Conservation (phyloP, 495 filamentous ascomycete species). For the Aspergillus bridgeri region DNA sequence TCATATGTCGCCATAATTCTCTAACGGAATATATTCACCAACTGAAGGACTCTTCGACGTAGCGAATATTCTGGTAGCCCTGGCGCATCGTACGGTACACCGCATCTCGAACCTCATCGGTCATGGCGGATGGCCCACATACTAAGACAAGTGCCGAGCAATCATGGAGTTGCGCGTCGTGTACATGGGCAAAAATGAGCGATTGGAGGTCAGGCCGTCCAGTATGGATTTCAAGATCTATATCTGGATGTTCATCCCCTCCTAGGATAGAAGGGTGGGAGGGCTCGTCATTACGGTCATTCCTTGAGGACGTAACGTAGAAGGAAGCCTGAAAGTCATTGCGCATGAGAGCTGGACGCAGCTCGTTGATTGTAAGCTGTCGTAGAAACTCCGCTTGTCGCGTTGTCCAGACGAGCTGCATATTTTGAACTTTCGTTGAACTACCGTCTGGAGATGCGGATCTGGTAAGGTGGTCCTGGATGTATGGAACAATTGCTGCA, state of each 20-base stretch:
- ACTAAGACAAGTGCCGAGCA: slow-evolving; percentile 40
- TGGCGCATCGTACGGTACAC: slow-evolving; percentile 34
- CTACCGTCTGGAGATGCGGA: slow-evolving; percentile 6
- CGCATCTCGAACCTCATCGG: slow-evolving; percentile 44
- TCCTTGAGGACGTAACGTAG: slow-evolving; percentile 23
- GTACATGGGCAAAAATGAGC: slow-evolving; percentile 30
- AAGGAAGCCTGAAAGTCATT: slow-evolving; percentile 37
- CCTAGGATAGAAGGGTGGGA: background rate
- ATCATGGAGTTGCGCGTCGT: slow-evolving; percentile 23
- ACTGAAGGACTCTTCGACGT: slow-evolving; percentile 45
- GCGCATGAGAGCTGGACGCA: slow-evolving; percentile 24
- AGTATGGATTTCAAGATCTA: slow-evolving; percentile 21
- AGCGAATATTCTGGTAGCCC: slow-evolving; percentile 32
- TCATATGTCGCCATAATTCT: background rate
- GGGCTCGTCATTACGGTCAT: background rate
- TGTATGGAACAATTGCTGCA: slow-evolving; percentile 51
- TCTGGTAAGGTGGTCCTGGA: slow-evolving; percentile 38
- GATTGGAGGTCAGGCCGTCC: slow-evolving; percentile 33
- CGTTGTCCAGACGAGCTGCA: slow-evolving; percentile 42
- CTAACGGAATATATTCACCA: slow-evolving; percentile 35
- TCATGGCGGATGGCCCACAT: slow-evolving; percentile 49
- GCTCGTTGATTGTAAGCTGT: slow-evolving; percentile 28
- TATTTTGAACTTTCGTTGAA: slow-evolving; percentile 22
- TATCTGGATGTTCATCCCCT: background rate
- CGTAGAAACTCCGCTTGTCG: slow-evolving; percentile 34